Base-by-base conservation (phyloP, 2,329 filamentous ascomycete genomes). In the Fusarium nanum region DNA sequence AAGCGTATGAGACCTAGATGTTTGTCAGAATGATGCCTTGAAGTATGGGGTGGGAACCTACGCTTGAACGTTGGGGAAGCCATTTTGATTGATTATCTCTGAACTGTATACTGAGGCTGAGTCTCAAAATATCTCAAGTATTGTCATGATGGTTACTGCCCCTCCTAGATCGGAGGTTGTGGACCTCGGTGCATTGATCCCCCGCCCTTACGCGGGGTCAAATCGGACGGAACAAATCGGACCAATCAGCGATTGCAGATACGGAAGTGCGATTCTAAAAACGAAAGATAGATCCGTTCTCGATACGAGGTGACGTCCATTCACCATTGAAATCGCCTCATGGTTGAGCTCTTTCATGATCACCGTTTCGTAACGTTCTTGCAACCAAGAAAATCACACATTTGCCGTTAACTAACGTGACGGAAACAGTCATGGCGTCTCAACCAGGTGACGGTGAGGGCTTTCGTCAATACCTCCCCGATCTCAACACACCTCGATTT, bases 381-480 rank as follows among this genome's bases (percentile, higher is more conserved):
- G 3, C 27, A 27, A 27, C 3, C 27, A 27, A 27, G 27, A 23
- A 23, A 5, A 23, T 23, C 22, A 23, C 22, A 23, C 22, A 23
- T 16, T 7, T 32, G 6, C 30, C 30, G 30, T 8, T 13, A 5
- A 32, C 7, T 3, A 32, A 16, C 30, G 30, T 7, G 7, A 32
- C 7, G 8, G 7, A 5, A n/a, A n/a, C 13, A 8, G 11, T 16
- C 37, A 64, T 64, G 61, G 2, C 34, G 12, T 25, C 32, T 6
- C n/a, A 50, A 14, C 7, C 22, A 0, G 13, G 27, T 8, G 18
- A 22, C 6, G 20, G 7, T 22, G 52, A 42, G 10, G 45, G 52
- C 10, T 65, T 60, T 60, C 60, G 60, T 23, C 53, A 54, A 9
- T 49, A 65, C n/a, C 60, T 65, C 8, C 60, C 62, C 0, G 54